Base-by-base conservation (phyloP, 495 filamentous ascomycete species). In the Pyrenopolyporus hunteri region DNA sequence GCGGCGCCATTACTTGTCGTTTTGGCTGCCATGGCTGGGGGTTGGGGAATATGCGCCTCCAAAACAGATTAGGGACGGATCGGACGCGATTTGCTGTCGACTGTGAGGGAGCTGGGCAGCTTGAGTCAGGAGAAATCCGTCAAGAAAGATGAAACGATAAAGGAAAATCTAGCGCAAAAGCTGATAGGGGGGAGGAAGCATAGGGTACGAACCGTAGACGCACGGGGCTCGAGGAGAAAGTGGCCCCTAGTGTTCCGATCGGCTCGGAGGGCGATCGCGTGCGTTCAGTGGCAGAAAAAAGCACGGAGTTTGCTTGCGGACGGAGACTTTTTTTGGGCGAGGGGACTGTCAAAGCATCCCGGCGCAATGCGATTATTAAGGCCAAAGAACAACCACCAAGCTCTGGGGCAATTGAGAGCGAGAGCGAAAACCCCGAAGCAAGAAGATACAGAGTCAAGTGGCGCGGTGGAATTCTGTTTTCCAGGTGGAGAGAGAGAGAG, bases 391-490 rank as follows among this genome's bases (percentile, higher is more conserved):
- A 51, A 29, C 32, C 56, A 59, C 55, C 11, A 51, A 51, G 37
- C 26, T 45, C 44, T 59, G 29, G 9, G 19, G 13, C 33, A 52
- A 59, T 50, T 48, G 40, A 22, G 14, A 45, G 35, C 31, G 37
- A 47, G 26, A 51, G 32, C 28, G 20, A 42, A 33, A 44, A 32
- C 14, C n/a, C 50, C 50, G 19, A 56, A 59, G 43, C 61, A 66
- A 50, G 44, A 39, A 66, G 63, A 61, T 61, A 61, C 50, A 49
- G 46, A 61, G 29, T 52, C 63, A 61, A n/a, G 57, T 47, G 57
- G 57, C 57, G 46, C 52, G 51, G 57, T 66, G 63, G 63, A n/a
- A 52, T 61, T 66, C 51, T 60, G 35, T 31, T 57, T 60, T 66
- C 55, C 31, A 42, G 19, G 57, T 57, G 55, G 55, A 56, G 56